Evolutionary conservation across 345 rosid species (phyloP), one percentile per base, ranked within the genome.

Genomic region (Salix caprea): DNA sequence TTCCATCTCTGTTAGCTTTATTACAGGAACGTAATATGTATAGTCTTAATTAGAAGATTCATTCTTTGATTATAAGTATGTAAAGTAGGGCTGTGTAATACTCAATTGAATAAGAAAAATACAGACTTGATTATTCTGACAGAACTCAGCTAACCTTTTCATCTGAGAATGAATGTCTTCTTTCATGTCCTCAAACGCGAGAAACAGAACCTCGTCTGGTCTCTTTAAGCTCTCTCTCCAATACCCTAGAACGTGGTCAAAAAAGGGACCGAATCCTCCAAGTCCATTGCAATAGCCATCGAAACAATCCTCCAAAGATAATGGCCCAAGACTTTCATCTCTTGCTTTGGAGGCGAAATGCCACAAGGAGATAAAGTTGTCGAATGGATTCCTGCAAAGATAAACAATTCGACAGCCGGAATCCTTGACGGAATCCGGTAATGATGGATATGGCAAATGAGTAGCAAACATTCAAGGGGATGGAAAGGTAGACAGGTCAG

Each of bases 181-280:
- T 72, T 83, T 85, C 85, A 83, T 28, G 13, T 85, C 88, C 70
- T 83, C 86, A 65, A 81, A 83, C 73, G 65, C 81, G 10, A 86
- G 30, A 78, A 86, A 65, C 52, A 83, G 30, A 37, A 85, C 82
- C 70, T 76, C 69, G 1, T 72, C 66, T 9, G 84, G 81, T 6
- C 60, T 62, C 60, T 76, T 81, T 71, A 48, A 23, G 81, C 86
- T 83, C 46, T 50, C 65, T 16, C 72, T 81, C 86, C 83, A 86
- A 19, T 81, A 86, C 56, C 83, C 82, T 14, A 76, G 39, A 72
- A 81, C 69, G 28, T 86, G 88, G 2, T 78, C 83, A 81, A 84
- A 81, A 75, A 86, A 86, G 13, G 86, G 88, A 5, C 86, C 88
- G 69, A 74, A 83, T 37, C 79, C 64, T 14, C 71, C 1, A 16